These are phyloP conservation scores for Linnemannia elongata DNA, from an alignment of 192 early-diverging fungal species.

Conservation along the genomic window DNA sequence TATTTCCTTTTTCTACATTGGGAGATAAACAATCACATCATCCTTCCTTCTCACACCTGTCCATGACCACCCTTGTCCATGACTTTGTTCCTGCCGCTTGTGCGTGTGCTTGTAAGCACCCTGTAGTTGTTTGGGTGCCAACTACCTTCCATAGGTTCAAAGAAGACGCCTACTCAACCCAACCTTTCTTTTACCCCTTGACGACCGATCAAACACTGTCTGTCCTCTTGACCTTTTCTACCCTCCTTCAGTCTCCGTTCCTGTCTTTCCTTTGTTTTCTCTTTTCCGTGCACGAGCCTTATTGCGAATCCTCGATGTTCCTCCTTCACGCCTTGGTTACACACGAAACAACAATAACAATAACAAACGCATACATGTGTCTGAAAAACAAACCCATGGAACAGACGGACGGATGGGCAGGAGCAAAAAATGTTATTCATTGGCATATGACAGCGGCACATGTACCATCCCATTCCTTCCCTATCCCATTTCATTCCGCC, in stretches of 20 bases:
- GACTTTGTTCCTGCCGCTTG: neutral
- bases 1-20: neutral
- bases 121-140: neutral
- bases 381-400: conserved; percentile 1
- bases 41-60: neutral
- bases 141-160: too few species aligned
- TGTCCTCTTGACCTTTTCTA: neutral
- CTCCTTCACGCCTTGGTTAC: neutral
- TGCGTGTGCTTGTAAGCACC: neutral
- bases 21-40: neutral
- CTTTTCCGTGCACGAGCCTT: neutral
- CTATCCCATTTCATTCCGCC: too few species aligned
- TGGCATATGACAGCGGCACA: conserved; percentile 7
- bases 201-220: neutral
- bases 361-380: conserved; percentile 2
- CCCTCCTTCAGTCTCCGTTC: neutral
- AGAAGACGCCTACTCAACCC: neutral
- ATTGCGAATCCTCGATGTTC: neutral
- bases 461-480: neutral
- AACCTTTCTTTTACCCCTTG: neutral
- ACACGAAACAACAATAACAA: conserved; percentile 6
- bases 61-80: neutral
- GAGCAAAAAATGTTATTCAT: neutral
- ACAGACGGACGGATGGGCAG: neutral
- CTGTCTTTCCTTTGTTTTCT: neutral